Percentiles rank a stretch among this genome's conserved stretches.
Evolutionary conservation across 345 rosid genomes (phyloP).

Genomic region (Brassica juncea): DNA sequence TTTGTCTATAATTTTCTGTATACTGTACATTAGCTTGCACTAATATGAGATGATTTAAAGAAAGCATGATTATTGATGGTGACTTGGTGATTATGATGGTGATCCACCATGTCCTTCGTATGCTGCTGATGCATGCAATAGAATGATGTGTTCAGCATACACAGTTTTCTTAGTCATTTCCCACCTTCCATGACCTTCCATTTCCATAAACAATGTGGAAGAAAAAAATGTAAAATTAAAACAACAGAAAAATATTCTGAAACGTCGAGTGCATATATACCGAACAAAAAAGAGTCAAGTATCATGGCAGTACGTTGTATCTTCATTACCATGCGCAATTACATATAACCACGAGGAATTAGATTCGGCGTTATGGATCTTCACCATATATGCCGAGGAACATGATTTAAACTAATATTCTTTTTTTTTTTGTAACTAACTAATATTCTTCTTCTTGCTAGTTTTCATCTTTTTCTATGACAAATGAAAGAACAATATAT

Average conservation of each 20-base stretch:
- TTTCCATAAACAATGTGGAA: neutral
- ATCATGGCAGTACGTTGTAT: slow-evolving; percentile 6
- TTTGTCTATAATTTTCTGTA: neutral
- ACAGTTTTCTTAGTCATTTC: slow-evolving; percentile 13
- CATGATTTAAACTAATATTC: neutral
- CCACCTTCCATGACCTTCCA: slow-evolving; percentile 42
- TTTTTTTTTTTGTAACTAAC: neutral
- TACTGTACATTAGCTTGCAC: slow-evolving; percentile 9
- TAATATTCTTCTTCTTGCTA: neutral
- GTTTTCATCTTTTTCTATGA: neutral
- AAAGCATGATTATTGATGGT: slow-evolving; percentile 24
- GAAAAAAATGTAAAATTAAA: neutral
- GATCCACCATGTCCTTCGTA: slow-evolving; percentile 15
- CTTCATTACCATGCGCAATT: neutral
- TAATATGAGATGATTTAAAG: slow-evolving; percentile 28
- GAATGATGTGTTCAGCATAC: slow-evolving; percentile 51
- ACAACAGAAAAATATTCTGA: neutral
- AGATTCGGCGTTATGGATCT: no score
- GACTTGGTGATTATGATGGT: slow-evolving; percentile 26
- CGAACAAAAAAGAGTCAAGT: neutral
- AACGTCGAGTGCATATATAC: slow-evolving; percentile 4
- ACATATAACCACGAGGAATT: no score
- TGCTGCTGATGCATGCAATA: neutral
- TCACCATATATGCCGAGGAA: neutral
- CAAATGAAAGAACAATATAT: neutral